A percentile compares a stretch with the other conserved stretches of the same genome.
phyloP scores from a whole-genome alignment of 768 basidiomycete genomes.

The Leccinellum luteum region DNA sequence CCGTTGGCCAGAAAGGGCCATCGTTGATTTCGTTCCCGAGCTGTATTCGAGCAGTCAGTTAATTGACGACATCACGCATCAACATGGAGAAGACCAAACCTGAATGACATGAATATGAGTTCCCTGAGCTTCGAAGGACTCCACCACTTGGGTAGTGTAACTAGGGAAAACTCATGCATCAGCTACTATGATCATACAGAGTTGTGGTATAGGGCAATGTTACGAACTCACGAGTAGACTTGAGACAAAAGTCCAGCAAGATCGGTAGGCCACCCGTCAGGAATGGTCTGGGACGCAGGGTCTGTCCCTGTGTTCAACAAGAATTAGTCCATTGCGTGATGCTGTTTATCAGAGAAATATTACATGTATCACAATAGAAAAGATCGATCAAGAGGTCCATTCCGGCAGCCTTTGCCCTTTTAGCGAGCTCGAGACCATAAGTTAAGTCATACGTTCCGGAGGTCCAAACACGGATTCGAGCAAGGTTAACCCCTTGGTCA shows the following conservation, averaged over 20 bases:
- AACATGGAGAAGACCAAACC: background rate
- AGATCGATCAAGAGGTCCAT: constrained; percentile 14
- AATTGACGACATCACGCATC: background rate
- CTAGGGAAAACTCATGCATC: background rate
- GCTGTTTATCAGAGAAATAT: background rate
- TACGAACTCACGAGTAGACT: constrained; percentile 5
- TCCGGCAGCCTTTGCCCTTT: constrained; percentile 9
- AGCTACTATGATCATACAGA: background rate
- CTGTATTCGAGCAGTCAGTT: background rate
- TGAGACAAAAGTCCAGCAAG: constrained; percentile 6
- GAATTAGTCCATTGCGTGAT: background rate
- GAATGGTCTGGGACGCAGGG: constrained; percentile 7
- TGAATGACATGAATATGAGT: constrained; percentile 11
- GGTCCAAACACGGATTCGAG: constrained; percentile 14
- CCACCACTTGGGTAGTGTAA: constrained; percentile 6
- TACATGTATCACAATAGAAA: constrained; percentile 12
- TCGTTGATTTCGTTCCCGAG: constrained; percentile 14
- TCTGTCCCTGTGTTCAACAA: constrained; percentile 4
- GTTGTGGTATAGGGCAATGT: too few relatives aligned
- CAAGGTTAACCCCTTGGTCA: constrained; percentile 12
- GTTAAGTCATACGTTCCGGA: constrained; percentile 7
- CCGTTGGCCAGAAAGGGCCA: constrained; percentile 9
- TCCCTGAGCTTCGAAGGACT: constrained; percentile 6
- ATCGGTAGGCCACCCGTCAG: constrained; percentile 13
- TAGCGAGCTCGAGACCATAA: constrained; percentile 11